Evolutionary conservation across 2,329 filamentous ascomycete species (phyloP).

Genomic region (Fusarium marasasianum): DNA sequence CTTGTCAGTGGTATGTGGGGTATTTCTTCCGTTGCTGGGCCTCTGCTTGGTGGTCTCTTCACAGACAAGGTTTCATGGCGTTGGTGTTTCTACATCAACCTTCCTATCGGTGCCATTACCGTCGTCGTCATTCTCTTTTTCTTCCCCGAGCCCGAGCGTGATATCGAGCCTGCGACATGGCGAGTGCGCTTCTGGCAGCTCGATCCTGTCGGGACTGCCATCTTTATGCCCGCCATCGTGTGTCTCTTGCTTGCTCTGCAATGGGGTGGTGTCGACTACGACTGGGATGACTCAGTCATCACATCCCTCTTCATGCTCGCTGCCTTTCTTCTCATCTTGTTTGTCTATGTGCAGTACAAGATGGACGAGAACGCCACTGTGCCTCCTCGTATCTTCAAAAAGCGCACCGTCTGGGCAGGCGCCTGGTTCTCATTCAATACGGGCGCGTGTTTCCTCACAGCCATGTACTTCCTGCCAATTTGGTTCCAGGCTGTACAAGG

Average conservation of each 20-base stretch:
- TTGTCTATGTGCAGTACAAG: slow-evolving; percentile 51
- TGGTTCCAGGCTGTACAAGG: slow-evolving; percentile 59
- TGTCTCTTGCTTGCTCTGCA: slow-evolving; percentile 62
- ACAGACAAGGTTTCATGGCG: slow-evolving; percentile 50
- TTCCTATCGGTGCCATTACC: slow-evolving; percentile 50
- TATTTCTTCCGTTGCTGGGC: slow-evolving; percentile 52
- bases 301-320: slow-evolving; percentile 46
- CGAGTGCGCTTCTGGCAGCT: slow-evolving; percentile 40
- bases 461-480: slow-evolving; percentile 54
- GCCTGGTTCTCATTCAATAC: slow-evolving; percentile 52
- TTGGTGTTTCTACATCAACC: slow-evolving; percentile 55
- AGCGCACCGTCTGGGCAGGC: slow-evolving; percentile 52
- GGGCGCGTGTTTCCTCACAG: slow-evolving; percentile 46
- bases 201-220: slow-evolving; percentile 45
- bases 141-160: slow-evolving; percentile 39
- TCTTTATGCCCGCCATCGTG: slow-evolving; percentile 52
- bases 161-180: slow-evolving; percentile 40
- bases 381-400: slow-evolving; percentile 53
- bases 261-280: slow-evolving; percentile 55
- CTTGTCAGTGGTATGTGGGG: slow-evolving; percentile 55
- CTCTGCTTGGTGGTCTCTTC: slow-evolving; percentile 49
- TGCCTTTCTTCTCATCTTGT: slow-evolving; percentile 46
- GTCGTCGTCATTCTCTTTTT: slow-evolving; percentile 45
- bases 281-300: slow-evolving; percentile 39
- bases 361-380: slow-evolving; percentile 55